phyloP scores from a whole-genome alignment of 2,329 filamentous ascomycete species.

The Fonsecaea monophora region DNA sequence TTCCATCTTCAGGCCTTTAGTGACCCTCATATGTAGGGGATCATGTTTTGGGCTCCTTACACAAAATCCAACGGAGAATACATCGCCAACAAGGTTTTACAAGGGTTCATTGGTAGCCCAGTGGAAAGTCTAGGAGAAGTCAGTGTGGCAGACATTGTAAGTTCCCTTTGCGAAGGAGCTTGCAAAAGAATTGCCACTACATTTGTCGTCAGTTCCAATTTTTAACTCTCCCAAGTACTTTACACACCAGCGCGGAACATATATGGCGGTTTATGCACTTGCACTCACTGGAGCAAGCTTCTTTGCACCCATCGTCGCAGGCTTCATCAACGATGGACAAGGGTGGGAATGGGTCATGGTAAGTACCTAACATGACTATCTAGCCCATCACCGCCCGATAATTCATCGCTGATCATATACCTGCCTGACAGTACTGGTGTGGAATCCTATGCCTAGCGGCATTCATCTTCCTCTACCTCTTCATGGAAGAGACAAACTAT shows the following conservation, averaged over 20 bases:
- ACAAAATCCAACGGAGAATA: slow-evolving; percentile 55
- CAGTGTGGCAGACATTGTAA: slow-evolving; percentile 51
- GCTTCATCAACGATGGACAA: slow-evolving; percentile 37
- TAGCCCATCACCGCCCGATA: no score
- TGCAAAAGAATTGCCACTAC: no score
- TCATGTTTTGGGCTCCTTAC: slow-evolving; percentile 55
- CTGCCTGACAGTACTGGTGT: slow-evolving; percentile 25
- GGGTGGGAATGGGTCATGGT: slow-evolving; percentile 38
- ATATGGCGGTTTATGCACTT: slow-evolving; percentile 33
- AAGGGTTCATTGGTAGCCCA: slow-evolving; percentile 56
- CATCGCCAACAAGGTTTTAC: slow-evolving; percentile 56
- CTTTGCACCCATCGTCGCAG: slow-evolving; percentile 27
- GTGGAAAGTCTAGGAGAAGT: slow-evolving; percentile 60
- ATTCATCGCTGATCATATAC: no score
- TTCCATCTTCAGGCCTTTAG: no score
- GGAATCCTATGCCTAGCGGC: slow-evolving; percentile 25
- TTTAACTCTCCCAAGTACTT: slow-evolving; percentile 42
- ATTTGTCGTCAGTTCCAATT: no score
- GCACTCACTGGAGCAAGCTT: slow-evolving; percentile 31
- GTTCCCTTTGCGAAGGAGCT: slow-evolving; percentile 36
- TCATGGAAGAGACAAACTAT: slow-evolving; percentile 32
- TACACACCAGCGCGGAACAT: slow-evolving; percentile 35
- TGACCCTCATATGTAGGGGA: slow-evolving; percentile 36
- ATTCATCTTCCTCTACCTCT: slow-evolving; percentile 25
- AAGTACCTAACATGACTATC: not conserved